Evolutionary conservation across 2,329 filamentous ascomycete genomes (phyloP).

Genomic region (Elsinoe necatrix): DNA sequence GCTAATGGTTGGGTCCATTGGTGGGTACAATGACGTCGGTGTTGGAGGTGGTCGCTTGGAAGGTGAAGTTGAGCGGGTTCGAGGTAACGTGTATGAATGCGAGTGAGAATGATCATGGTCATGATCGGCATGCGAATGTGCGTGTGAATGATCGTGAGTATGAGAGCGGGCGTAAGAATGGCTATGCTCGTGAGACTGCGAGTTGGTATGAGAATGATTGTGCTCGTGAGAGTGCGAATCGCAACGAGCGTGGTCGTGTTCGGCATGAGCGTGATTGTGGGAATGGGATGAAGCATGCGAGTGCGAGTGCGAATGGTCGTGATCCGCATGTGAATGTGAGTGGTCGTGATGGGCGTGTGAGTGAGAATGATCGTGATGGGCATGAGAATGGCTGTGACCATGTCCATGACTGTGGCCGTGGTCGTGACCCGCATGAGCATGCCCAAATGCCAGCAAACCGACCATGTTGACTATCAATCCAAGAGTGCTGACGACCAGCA

Average conservation of each 20-base stretch:
- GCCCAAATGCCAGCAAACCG: conserved; percentile 75
- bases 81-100: conserved; percentile 14
- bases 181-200: conserved; percentile 50
- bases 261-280: conserved; percentile 28
- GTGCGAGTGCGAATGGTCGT: conserved; percentile 25
- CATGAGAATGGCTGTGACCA: conserved; percentile 33
- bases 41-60: conserved; percentile 16
- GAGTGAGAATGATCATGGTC: conserved; percentile 26
- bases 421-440: conserved; percentile 42
- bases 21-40: conserved; percentile 15
- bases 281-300: conserved; percentile 20
- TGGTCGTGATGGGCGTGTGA: conserved; percentile 26
- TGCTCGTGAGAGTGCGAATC: conserved; percentile 30
- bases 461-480: conserved; percentile 86
- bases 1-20: not conserved
- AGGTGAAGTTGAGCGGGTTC: not conserved
- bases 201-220: conserved; percentile 43
- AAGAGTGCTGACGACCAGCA: conserved; percentile 78
- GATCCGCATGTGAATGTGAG: conserved; percentile 26
- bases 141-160: conserved; percentile 28
- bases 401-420: conserved; percentile 56
- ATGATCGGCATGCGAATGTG: conserved; percentile 26
- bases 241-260: conserved; percentile 23
- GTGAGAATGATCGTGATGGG: conserved; percentile 28
- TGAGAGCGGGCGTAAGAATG: conserved; percentile 23